Conservation (phyloP, 2,329 filamentous ascomycete species). For the Ceratocystis huliohia region DNA sequence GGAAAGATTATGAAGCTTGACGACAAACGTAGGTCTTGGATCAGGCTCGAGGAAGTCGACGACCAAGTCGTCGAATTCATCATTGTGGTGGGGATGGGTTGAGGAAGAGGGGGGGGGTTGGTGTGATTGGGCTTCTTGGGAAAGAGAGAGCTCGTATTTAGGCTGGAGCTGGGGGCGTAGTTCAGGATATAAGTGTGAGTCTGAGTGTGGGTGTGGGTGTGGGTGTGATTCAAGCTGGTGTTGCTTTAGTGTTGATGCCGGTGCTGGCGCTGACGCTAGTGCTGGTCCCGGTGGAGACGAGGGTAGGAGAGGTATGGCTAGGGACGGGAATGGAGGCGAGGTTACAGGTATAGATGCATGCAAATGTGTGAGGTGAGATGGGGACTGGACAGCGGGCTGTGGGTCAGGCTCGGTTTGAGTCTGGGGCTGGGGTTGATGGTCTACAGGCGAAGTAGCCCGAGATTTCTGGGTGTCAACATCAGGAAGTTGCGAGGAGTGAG, state of each 20-base stretch:
- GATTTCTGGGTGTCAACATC: not conserved
- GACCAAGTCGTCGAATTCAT: conserved; percentile 21
- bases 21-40: conserved; percentile 32
- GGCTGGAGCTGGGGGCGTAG: not conserved
- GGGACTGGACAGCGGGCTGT: not conserved
- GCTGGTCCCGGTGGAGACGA: not conserved
- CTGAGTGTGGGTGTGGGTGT: not conserved
- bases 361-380: not conserved
- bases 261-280: not conserved
- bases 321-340: not conserved
- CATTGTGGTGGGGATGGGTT: not conserved
- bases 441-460: not conserved
- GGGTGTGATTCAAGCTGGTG: not conserved
- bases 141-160: not conserved
- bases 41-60: conserved; percentile 33
- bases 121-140: not conserved
- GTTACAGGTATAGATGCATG: not conserved
- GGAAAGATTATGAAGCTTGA: conserved; percentile 9
- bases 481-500: not conserved
- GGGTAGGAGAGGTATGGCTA: not conserved
- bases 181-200: not conserved
- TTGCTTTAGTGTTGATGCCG: not conserved
- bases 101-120: not conserved
- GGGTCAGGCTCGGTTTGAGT: not conserved
- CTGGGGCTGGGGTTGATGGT: not conserved